Base-by-base conservation (phyloP, 2,329 filamentous ascomycete species). In the Sarocladiaceae sp. region DNA sequence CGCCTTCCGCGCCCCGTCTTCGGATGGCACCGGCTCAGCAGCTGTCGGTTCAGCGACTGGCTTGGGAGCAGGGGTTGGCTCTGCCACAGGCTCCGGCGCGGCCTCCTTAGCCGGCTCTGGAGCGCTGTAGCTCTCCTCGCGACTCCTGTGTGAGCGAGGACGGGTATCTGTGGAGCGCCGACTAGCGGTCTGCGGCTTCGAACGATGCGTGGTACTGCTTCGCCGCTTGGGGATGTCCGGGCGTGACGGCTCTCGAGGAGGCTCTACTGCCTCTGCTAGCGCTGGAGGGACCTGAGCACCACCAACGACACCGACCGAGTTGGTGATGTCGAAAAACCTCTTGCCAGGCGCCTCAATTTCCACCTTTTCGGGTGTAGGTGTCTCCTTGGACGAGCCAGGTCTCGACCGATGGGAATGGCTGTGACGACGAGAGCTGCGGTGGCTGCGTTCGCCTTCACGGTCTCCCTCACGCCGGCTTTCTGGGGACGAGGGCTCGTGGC, bases 311-410 rank as follows among this genome's bases (percentile, higher is more conserved):
- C 66, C 67, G 47, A 68, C 55, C 9, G 55, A 58, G 23, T 65
- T 59, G 45, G 61, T 69, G 33, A 67, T 51, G 29, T 64, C 60
- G 46, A 72, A 70, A 53, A 69, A 69, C 43, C 57, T 66, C 58
- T 65, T 70, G 45, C 59, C 59, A 1, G 55, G 56, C 20, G 53
- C 44, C 2, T 44, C 40, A 12, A 51, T 24, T 7, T 48, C 26
- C n/a, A 54, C 52, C 9, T 57, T 55, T 32, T 50, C 51, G 7
- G 34, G 19, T 24, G 34, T 21, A n/a, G 19, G 19, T 15, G 34
- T 13, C 9, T 56, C 55, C 2, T 24, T 44, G 3, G 61, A 33
- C 7, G 52, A 55, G 16, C 61, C 62, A 15, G 58, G 51, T 20
- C 57, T 55, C 19, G 51, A 47, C 27, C 59, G 57, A 3, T 65